phyloP scores from a whole-genome alignment of 139 green algal genomes.

The Chlamydomonas asymmetrica region DNA sequence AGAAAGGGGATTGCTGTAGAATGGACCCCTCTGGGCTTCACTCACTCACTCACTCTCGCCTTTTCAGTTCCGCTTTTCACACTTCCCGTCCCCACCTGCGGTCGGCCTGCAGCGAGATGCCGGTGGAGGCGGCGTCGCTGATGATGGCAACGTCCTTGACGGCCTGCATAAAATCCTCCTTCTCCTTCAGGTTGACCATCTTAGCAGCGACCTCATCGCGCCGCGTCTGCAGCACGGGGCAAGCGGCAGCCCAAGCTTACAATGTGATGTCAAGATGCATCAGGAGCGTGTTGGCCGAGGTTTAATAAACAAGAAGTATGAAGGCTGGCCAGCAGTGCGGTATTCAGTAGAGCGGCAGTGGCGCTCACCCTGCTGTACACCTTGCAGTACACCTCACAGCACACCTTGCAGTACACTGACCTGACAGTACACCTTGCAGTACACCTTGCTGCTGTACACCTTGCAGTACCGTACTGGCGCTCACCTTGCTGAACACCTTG shows the following conservation, averaged over 20 bases:
- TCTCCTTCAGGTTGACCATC: conserved; percentile 76
- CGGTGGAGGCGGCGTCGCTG: conserved; percentile 72
- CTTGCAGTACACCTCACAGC: conserved; percentile 31
- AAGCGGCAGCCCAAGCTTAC: too few relatives aligned
- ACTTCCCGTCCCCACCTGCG: conserved; percentile 23
- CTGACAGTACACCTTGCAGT: neutral
- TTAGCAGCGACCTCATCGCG: conserved; percentile 38
- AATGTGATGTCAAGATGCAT: too few relatives aligned
- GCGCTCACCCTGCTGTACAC: conserved; percentile 47
- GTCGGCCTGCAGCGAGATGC: conserved; percentile 83
- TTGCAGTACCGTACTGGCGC: neutral
- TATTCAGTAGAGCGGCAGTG: neutral
- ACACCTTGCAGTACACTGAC: conserved; percentile 27
- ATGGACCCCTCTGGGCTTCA: too few relatives aligned
- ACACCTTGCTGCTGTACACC: neutral
- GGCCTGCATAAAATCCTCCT: conserved; percentile 68
- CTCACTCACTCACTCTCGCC: too few relatives aligned
- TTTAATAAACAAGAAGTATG: too few relatives aligned
- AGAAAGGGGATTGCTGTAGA: too few relatives aligned
- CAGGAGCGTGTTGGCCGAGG: too few relatives aligned
- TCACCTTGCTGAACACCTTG: conserved; percentile 45
- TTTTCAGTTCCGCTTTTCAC: too few relatives aligned
- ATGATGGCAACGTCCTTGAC: conserved; percentile 74
- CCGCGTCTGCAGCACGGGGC: conserved; percentile 8
- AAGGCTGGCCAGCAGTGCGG: too few relatives aligned